Evolutionary conservation across 129 eudicot species (phyloP), one percentile per base, ranked within the genome.

Genomic region (Flaveria sonorensis): DNA sequence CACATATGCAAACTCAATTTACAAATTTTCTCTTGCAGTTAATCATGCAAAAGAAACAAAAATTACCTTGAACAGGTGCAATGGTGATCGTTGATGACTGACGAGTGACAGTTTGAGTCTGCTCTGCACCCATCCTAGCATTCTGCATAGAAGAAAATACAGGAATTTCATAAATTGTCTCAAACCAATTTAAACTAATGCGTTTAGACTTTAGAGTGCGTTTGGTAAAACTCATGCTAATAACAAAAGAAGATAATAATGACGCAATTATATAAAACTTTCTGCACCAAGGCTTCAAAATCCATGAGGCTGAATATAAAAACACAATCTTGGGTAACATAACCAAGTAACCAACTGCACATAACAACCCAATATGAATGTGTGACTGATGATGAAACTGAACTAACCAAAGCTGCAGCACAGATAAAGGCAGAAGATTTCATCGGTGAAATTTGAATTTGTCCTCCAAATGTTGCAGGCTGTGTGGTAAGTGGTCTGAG

Each of bases 21-120:
- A 26, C 36, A 59, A 47, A 55, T 11, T 9, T 57, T 26, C 20
- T 43, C 59, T 3, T 0, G 26, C 51, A 40, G 39, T 20, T 50
- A 62, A n/a, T 64, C 56, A 71, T 61, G 72, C 11, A 42, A 42
- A 56, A 40, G 32, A 48, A 66, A 67, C 59, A 26, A 10, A 26
- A 70, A 20, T 21, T 82, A 92, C 97, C 94, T 85, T 85, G 92
- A 56, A 76, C 50, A 19, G 98, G 98, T 67, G 98, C 96, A 79
- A 88, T 80, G 48, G 94, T 90, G 73, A 92, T 92, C 32, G 92
- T 87, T 62, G 98, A 88, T 32, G 91, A 88, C 75, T 89, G 86
- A 46, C 91, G 89, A 62, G 93, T 87, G 19, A 92, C 88, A 1
- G 96, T 92, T 81, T 90, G 96, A 64, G 98, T 92, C 80, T 92